These are phyloP conservation scores for Lojkania enalia DNA, from an alignment of 2,329 filamentous ascomycete genomes.

Conservation along the genomic window DNA sequence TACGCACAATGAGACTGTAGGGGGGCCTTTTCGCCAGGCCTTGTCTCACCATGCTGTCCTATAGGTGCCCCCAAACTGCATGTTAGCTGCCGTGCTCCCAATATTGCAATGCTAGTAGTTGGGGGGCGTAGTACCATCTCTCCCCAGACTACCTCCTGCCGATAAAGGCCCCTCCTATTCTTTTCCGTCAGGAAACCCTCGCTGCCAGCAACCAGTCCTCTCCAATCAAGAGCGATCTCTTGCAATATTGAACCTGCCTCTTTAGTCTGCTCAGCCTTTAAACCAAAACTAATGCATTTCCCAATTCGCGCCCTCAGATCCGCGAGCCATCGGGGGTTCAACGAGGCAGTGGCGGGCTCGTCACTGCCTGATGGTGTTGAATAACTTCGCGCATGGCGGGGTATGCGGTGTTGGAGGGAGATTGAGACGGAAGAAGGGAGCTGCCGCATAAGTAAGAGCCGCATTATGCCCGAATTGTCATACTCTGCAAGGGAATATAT, in stretches of 20 bases:
- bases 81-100: conserved; percentile 26
- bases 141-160: conserved; percentile 76
- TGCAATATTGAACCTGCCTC: conserved; percentile 63
- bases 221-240: conserved; percentile 68
- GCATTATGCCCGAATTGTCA: conserved; percentile 19
- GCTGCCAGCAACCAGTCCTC: conserved; percentile 69
- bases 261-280: conserved; percentile 59
- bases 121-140: conserved; percentile 67
- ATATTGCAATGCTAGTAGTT: conserved; percentile 7
- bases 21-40: conserved; percentile 13
- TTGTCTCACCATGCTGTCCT: conserved; percentile 60
- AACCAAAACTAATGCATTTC: conserved; percentile 74
- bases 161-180: conserved; percentile 64
- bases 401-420: conserved; percentile 5
- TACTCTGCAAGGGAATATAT: no score
- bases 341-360: conserved; percentile 29
- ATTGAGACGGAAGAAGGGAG: conserved; percentile 17
- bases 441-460: conserved; percentile 16
- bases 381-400: conserved; percentile 13
- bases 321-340: conserved; percentile 68
- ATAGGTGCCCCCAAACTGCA: conserved; percentile 17
- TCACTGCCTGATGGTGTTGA: conserved; percentile 17
- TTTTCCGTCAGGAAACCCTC: conserved; percentile 73
- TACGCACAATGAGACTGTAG: conserved; percentile 9
- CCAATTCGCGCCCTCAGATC: conserved; percentile 69